Conservation (phyloP, 179 eudicot species). For the Beta lomatogona region DNA sequence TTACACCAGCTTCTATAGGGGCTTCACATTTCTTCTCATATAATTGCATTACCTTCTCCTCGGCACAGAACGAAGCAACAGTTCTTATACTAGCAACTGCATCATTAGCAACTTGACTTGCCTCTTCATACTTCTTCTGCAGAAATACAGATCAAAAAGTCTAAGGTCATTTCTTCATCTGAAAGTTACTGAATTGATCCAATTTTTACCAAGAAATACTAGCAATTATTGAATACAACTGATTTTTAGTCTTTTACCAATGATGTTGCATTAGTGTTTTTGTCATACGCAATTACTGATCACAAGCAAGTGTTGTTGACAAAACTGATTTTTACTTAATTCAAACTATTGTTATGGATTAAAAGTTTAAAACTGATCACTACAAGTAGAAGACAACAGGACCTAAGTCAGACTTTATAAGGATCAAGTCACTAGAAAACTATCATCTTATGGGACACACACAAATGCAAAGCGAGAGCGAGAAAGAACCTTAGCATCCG, state of each 20-base stretch:
- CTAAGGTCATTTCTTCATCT: background rate
- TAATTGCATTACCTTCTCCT: slow-evolving; percentile 30
- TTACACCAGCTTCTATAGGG: slow-evolving; percentile 28
- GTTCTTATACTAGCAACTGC: slow-evolving; percentile 31
- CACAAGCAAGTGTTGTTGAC: too few species aligned
- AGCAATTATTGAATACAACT: background rate
- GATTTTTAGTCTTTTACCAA: background rate
- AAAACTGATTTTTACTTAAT: background rate
- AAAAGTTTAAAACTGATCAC: too few species aligned
- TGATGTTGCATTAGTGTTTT: too few species aligned
- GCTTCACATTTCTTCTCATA: slow-evolving; percentile 29
- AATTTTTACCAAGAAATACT: too few species aligned
- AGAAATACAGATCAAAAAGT: background rate
- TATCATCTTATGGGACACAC: background rate
- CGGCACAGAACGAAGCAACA: slow-evolving; percentile 29
- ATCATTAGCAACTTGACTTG: slow-evolving; percentile 32
- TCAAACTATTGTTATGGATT: background rate
- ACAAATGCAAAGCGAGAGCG: background rate
- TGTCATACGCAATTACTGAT: background rate
- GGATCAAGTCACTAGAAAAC: background rate
- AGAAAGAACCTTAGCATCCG: slow-evolving; percentile 24
- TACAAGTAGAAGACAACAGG: background rate
- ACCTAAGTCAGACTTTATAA: background rate
- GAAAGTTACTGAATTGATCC: background rate
- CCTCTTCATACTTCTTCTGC: slow-evolving; percentile 32